phyloP scores from a whole-genome alignment of 371 early-diverging fungal genomes.

The Zychaea mexicana region DNA sequence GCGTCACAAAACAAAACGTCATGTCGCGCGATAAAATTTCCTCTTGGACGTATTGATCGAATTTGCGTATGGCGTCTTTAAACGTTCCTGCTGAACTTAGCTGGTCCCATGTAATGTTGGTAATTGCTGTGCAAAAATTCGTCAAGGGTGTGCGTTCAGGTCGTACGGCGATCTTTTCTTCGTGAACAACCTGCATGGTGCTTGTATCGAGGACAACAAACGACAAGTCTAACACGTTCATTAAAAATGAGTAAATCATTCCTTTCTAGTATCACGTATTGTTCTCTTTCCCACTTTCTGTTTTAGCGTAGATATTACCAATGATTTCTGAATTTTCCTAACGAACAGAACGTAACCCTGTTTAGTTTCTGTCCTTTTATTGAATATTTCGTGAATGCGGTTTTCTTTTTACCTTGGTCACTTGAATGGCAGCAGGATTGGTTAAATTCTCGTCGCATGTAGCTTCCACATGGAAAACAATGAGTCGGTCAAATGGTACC shows the following conservation, averaged over 20 bases:
- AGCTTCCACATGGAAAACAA: constrained; percentile 70
- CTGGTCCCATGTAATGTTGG: constrained; percentile 66
- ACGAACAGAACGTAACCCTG: neutral
- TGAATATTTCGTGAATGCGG: neutral
- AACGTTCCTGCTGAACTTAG: constrained; percentile 65
- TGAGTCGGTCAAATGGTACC: constrained; percentile 60
- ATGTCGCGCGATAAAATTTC: constrained; percentile 59
- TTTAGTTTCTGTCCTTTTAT: neutral
- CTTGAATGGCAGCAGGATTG: constrained; percentile 62
- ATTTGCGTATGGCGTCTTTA: constrained; percentile 56
- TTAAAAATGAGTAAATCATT: no score
- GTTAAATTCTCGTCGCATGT: constrained; percentile 77
- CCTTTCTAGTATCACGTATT: neutral
- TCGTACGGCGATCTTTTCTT: constrained; percentile 64
- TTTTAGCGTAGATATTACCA: constrained; percentile 35
- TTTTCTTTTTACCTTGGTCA: constrained; percentile 52
- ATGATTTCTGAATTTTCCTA: constrained; percentile 55
- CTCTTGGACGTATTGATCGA: constrained; percentile 61
- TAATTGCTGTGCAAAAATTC: constrained; percentile 68
- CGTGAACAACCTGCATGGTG: constrained; percentile 55
- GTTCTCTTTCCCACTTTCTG: neutral
- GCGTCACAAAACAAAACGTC: constrained; percentile 76
- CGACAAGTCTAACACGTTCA: constrained; percentile 31
- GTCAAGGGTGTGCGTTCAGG: constrained; percentile 71
- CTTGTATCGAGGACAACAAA: constrained; percentile 44